Evolutionary conservation across 2,329 filamentous ascomycete species (phyloP).

Genomic region (Colletotrichum navitas): DNA sequence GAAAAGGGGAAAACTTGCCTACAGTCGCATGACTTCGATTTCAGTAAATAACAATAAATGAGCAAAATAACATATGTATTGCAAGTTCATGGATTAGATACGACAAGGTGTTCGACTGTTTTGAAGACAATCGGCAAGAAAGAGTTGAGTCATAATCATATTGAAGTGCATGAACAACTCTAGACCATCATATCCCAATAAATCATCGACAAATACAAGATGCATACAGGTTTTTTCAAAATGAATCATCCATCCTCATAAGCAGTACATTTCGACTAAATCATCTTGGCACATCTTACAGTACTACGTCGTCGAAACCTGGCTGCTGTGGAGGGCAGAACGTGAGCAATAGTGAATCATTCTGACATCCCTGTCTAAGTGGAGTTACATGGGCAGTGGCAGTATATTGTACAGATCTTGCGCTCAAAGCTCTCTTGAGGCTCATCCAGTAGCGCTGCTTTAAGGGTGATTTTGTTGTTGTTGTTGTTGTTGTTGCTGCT

Average conservation of each 20-base stretch:
- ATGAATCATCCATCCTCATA: constrained; percentile 7
- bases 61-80: neutral
- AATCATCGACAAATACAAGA: neutral
- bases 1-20: neutral
- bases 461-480: too few species aligned
- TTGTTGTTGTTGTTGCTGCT: too few species aligned
- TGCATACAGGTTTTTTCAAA: neutral
- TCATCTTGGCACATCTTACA: neutral
- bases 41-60: neutral
- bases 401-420: too few species aligned
- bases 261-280: too few species aligned
- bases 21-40: neutral
- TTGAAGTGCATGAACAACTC: neutral
- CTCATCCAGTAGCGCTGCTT: too few species aligned
- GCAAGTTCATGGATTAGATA: neutral
- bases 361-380: constrained; percentile 1
- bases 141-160: neutral
- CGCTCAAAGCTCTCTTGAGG: too few species aligned
- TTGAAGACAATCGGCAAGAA: fast-evolving
- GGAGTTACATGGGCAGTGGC: too few species aligned
- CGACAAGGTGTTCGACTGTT: neutral
- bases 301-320: neutral
- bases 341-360: constrained; percentile 27
- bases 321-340: too few species aligned
- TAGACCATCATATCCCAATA: neutral